Evolutionary conservation across 441 rosid species (phyloP).

Genomic region (Aleurites moluccanus): DNA sequence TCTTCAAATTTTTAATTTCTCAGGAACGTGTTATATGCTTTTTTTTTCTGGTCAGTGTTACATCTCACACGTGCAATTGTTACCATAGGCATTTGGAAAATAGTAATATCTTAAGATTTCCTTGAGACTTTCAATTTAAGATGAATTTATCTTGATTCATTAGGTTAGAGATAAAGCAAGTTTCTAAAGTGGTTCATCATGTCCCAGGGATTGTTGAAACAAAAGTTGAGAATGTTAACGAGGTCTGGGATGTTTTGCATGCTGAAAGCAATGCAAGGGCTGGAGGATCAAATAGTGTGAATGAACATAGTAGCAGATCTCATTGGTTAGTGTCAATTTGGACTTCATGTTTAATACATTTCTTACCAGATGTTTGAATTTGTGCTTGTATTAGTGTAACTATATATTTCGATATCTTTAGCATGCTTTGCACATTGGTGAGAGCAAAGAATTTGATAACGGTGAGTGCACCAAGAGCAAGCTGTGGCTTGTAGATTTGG

Average conservation of each 20-base stretch:
- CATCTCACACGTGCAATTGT: not conserved
- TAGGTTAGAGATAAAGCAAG: constrained; percentile 82
- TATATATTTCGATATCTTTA: constrained; percentile 30
- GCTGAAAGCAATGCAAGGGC: constrained; percentile 77
- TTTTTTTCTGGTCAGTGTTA: not conserved
- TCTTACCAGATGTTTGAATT: not conserved
- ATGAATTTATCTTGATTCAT: not conserved
- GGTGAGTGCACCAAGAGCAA: constrained; percentile 81
- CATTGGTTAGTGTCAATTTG: constrained; percentile 55
- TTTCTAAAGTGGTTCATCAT: constrained; percentile 67
- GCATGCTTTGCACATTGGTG: constrained; percentile 82
- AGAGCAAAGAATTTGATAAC: constrained; percentile 63
- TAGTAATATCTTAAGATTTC: not conserved
- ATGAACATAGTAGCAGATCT: constrained; percentile 87
- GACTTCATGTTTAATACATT: not conserved
- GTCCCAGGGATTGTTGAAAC: constrained; percentile 80
- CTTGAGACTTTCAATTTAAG: constrained; percentile 20
- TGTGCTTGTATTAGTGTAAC: not conserved
- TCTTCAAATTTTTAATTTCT: not conserved
- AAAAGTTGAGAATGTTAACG: constrained; percentile 54
- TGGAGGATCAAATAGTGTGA: constrained; percentile 81
- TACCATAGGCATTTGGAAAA: not conserved
- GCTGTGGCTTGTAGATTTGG: constrained; percentile 93
- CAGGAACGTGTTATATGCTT: not conserved
- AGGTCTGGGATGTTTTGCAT: constrained; percentile 77